Base-by-base conservation (phyloP, 164 flowering plant genomes). In the Kingdonia uniflora region DNA sequence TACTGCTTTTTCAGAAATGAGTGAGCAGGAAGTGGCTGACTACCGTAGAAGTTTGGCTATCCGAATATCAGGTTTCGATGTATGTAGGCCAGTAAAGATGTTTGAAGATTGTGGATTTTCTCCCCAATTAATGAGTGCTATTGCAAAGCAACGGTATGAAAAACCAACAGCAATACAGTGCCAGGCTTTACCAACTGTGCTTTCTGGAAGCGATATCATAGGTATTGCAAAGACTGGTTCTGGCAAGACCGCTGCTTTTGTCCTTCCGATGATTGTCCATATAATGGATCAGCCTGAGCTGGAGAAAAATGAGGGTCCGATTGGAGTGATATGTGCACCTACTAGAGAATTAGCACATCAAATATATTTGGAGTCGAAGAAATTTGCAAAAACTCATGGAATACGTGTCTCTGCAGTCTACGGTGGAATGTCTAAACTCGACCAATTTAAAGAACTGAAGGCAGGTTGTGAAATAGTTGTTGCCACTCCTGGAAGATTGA, bases 201-300 rank as follows among this genome's bases (percentile, higher is more conserved):
- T 94, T 13, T 89, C 97, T 56, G 99, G 99, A 19, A 74, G 84
- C 23, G 97, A 94, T 68, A 73, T 87, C 21, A 94, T 94, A 67
- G 99, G 97, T 25, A 94, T 94, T 57, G 99, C 99, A 52, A 86
- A 89, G 72, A 94, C 99, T 23, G 99, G 99, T 63, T 94, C 99
- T 3, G 99, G 99, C 38, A 94, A 94, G 71, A 94, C 99, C 63
- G 96, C 95, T 51, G 74, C 96, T 20, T 94, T 94, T 73, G 95
- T 94, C 60, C 90, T 94, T 70, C 99, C 99, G 11, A 80, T 85
- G 92, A 80, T 89, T 64, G 85, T 83, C 2, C 99, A 92, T 68
- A 82, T 86, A 22, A 85, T 89, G 97, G 97, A 86, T 71, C 99
- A 89, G 72, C 90, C 96, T 57, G 99, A 94, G 55, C 85, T 94